Percentiles rank a stretch among this genome's conserved stretches.
These are phyloP conservation scores for Aspergillus saccharolyticus DNA, from an alignment of 495 filamentous ascomycete species.

Conservation along the genomic window DNA sequence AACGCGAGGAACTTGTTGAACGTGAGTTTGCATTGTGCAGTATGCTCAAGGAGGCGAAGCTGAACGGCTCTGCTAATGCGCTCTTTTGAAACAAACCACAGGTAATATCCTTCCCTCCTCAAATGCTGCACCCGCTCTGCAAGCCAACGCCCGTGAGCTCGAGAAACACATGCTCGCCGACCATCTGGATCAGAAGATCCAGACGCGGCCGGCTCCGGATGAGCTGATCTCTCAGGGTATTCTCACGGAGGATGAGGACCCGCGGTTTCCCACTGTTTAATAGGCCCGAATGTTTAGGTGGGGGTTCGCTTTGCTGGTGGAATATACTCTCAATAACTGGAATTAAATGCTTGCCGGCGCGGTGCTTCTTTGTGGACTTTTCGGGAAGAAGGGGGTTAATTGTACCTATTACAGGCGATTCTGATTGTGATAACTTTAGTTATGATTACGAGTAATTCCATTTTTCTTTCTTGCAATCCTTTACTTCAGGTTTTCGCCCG, in stretches of 20 bases:
- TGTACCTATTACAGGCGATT: no score
- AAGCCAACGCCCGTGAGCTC: constrained; percentile 73
- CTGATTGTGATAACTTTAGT: no score
- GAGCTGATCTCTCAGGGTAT: constrained; percentile 75
- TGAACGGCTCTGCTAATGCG: no score
- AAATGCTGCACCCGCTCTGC: constrained; percentile 67
- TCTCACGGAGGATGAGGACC: constrained; percentile 56
- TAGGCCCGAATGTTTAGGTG: constrained; percentile 11
- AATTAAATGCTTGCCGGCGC: no score
- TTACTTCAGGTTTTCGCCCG: no score
- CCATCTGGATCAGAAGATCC: constrained; percentile 75
- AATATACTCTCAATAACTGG: no score
- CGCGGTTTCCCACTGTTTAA: constrained; percentile 19
- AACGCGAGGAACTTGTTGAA: constrained; percentile 63
- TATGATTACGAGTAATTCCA: no score
- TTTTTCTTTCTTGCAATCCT: no score
- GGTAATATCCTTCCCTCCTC: constrained; percentile 72
- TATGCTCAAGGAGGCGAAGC: no score
- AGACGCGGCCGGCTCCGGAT: constrained; percentile 67
- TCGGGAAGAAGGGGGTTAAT: no score
- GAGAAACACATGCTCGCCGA: constrained; percentile 81
- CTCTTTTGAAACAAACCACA: constrained; percentile 17
- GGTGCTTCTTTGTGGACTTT: no score
- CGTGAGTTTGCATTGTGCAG: no score
- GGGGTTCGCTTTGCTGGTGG: neutral